phyloP scores from a whole-genome alignment of 768 basidiomycete genomes.

The Butyriboletus loyo region DNA sequence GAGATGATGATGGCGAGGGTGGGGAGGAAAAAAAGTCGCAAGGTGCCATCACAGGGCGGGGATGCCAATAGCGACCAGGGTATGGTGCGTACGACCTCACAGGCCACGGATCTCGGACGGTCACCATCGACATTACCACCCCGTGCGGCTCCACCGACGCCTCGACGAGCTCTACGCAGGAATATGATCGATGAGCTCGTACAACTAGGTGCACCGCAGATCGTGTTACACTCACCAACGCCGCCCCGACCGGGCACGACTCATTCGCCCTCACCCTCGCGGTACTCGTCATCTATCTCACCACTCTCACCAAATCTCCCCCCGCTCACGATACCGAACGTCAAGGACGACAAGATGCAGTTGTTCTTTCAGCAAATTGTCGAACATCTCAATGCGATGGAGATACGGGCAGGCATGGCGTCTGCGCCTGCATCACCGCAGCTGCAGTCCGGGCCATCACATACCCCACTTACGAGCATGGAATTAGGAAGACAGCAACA shows the following conservation, averaged over 20 bases:
- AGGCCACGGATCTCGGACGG: slow-evolving; percentile 22
- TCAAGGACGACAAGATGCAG: slow-evolving; percentile 75
- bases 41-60: slow-evolving; percentile 28
- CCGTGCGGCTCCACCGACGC: slow-evolving; percentile 59
- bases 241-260: slow-evolving; percentile 20
- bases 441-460: slow-evolving; percentile 5
- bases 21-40: slow-evolving; percentile 34
- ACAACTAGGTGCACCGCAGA: slow-evolving; percentile 19
- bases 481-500: slow-evolving; percentile 20
- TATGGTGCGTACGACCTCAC: slow-evolving; percentile 25
- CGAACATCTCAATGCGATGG: slow-evolving; percentile 73
- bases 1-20: slow-evolving; percentile 35
- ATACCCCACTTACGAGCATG: slow-evolving; percentile 11
- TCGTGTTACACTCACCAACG: slow-evolving; percentile 26
- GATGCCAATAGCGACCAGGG: slow-evolving; percentile 21
- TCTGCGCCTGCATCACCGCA: slow-evolving; percentile 17
- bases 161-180: slow-evolving; percentile 47
- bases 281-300: slow-evolving; percentile 25
- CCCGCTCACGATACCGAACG: slow-evolving; percentile 59
- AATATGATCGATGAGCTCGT: slow-evolving; percentile 18
- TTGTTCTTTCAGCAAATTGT: slow-evolving; percentile 84
- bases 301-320: slow-evolving; percentile 41
- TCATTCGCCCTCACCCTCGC: slow-evolving; percentile 24
- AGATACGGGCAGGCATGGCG: slow-evolving; percentile 43
- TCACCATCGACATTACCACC: slow-evolving; percentile 45